Percentiles rank a stretch among this genome's conserved stretches.
Conservation (phyloP, 345 rosid genomes). For the Salix arbutifolia region DNA sequence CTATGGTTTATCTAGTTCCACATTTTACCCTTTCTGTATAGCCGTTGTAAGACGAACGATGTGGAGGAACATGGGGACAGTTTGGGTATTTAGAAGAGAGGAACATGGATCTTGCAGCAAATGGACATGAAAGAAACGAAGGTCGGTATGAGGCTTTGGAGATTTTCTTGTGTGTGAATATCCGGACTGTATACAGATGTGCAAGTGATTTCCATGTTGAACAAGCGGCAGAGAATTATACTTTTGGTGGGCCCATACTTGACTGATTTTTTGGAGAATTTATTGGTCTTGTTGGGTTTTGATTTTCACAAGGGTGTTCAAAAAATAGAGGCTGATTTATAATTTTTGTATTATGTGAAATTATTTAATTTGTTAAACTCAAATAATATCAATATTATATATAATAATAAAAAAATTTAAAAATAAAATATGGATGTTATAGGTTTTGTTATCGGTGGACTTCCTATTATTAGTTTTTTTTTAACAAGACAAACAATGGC, state of each 20-base stretch:
- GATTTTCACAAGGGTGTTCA: too few species aligned
- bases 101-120: constrained; percentile 1
- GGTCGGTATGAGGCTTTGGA: neutral
- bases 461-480: too few species aligned
- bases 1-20: neutral
- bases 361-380: too few species aligned
- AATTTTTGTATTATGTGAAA: too few species aligned
- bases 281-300: too few species aligned
- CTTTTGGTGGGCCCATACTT: neutral
- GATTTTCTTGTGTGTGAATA: neutral
- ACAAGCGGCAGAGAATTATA: neutral
- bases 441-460: too few species aligned
- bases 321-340: too few species aligned
- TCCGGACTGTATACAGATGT: neutral
- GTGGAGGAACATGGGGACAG: neutral
- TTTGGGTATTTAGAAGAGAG: neutral
- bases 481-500: too few species aligned
- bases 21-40: neutral
- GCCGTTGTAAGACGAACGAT: neutral
- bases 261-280: neutral
- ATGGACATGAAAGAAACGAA: constrained; percentile 2
- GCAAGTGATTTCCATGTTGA: neutral
- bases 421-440: too few species aligned
- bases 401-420: too few species aligned
- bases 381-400: too few species aligned